phyloP scores from a whole-genome alignment of 768 basidiomycete species.

The Sistotremastrum suecicum region DNA sequence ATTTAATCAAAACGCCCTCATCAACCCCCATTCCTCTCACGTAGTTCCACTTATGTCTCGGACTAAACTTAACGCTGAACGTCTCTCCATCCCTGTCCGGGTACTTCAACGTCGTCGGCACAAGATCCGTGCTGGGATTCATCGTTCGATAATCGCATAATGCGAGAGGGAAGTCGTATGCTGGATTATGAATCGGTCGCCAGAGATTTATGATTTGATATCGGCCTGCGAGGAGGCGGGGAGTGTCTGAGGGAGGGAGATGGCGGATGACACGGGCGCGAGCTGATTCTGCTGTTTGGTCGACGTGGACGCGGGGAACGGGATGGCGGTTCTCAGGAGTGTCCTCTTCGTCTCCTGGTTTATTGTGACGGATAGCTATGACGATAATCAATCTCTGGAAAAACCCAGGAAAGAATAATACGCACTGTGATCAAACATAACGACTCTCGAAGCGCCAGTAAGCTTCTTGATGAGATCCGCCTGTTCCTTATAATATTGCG shows the following conservation, averaged over 20 bases:
- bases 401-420: too few species aligned
- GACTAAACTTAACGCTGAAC: slow-evolving; percentile 23
- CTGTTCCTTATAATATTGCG: slow-evolving; percentile 49
- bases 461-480: slow-evolving; percentile 40
- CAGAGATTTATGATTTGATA: slow-evolving; percentile 43
- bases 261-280: slow-evolving; percentile 29
- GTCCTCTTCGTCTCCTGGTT: slow-evolving; percentile 22
- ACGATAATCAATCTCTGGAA: too few species aligned
- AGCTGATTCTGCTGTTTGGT: slow-evolving; percentile 29
- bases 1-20: slow-evolving; percentile 35
- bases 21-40: slow-evolving; percentile 27
- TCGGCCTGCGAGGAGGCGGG: slow-evolving; percentile 24
- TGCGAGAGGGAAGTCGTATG: slow-evolving; percentile 34
- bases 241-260: slow-evolving; percentile 25
- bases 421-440: slow-evolving; percentile 51
- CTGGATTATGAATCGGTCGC: slow-evolving; percentile 33
- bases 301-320: slow-evolving; percentile 27
- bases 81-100: slow-evolving; percentile 32
- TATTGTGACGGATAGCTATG: slow-evolving; percentile 28
- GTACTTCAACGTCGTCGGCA: slow-evolving; percentile 24
- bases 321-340: slow-evolving; percentile 29
- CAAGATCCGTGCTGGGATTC: slow-evolving; percentile 22
- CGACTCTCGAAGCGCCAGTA: slow-evolving; percentile 44
- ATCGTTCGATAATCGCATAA: slow-evolving; percentile 33
- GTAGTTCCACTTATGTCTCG: slow-evolving; percentile 31